Evolutionary conservation across 345 rosid genomes (phyloP).

Genomic region (Citrus sinensis): DNA sequence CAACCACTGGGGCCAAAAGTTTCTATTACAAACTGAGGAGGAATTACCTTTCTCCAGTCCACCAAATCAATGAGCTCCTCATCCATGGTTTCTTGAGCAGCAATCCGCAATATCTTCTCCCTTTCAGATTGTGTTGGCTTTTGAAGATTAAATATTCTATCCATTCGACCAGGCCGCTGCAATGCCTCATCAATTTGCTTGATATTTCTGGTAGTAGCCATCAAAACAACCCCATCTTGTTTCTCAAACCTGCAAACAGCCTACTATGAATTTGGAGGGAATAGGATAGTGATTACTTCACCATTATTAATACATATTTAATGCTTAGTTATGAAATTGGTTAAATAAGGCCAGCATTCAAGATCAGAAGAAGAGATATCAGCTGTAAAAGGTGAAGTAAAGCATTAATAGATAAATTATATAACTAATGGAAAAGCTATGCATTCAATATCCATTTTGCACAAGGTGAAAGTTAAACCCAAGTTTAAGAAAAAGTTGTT

Average conservation of each 20-base stretch:
- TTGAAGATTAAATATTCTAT: conserved; percentile 87
- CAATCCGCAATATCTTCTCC: conserved; percentile 65
- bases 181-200: conserved; percentile 93
- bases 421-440: neutral
- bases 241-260: conserved; percentile 72
- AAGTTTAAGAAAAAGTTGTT: neutral
- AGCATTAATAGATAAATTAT: neutral
- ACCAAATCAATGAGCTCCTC: conserved; percentile 69
- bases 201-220: conserved; percentile 90
- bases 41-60: conserved; percentile 82
- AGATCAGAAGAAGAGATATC: neutral
- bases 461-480: neutral
- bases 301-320: neutral
- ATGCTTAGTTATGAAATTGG: neutral
- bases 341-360: neutral
- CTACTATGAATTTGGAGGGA: conserved; percentile 5
- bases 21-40: neutral
- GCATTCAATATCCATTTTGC: neutral
- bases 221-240: conserved; percentile 97
- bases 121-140: conserved; percentile 86
- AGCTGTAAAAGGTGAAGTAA: neutral
- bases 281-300: neutral
- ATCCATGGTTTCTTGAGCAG: conserved; percentile 93
- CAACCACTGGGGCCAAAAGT: neutral
- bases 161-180: conserved; percentile 95